phyloP scores from a whole-genome alignment of 495 filamentous ascomycete species.

The Xylaria castorea region DNA sequence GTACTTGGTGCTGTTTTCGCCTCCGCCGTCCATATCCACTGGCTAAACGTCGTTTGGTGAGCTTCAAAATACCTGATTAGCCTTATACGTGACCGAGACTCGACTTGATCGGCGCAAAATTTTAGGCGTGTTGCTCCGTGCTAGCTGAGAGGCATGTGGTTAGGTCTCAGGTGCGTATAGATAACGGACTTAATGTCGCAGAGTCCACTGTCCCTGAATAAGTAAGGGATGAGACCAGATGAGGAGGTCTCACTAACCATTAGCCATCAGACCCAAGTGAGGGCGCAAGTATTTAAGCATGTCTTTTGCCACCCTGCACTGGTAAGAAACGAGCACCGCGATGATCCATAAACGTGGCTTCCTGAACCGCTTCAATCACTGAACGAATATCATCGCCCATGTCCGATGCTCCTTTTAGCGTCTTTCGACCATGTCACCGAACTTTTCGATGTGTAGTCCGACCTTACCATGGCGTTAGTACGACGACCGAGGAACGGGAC shows the following conservation, averaged over 20 bases:
- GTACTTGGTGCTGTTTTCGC: slow-evolving; percentile 35
- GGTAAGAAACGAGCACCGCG: background rate
- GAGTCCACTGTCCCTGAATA: background rate
- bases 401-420: background rate
- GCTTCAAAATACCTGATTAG: background rate
- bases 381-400: background rate
- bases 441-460: background rate
- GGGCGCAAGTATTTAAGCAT: slow-evolving; percentile 1
- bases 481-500: slow-evolving; percentile 15
- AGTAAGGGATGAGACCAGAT: background rate
- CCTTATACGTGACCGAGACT: no score
- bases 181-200: background rate
- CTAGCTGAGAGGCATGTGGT: background rate
- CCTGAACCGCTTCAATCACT: background rate
- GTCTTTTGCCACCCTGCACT: background rate
- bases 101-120: background rate
- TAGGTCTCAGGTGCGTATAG: background rate
- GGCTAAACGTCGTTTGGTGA: background rate
- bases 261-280: background rate
- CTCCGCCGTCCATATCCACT: background rate
- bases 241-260: slow-evolving; percentile 7
- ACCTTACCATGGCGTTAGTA: background rate
- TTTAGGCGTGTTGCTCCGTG: background rate
- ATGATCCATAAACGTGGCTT: slow-evolving; percentile 2
- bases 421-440: background rate